A percentile compares a stretch with the other conserved stretches of the same genome.
phyloP scores from a whole-genome alignment of 139 green algal species.

The Tetradesmus obliquus region DNA sequence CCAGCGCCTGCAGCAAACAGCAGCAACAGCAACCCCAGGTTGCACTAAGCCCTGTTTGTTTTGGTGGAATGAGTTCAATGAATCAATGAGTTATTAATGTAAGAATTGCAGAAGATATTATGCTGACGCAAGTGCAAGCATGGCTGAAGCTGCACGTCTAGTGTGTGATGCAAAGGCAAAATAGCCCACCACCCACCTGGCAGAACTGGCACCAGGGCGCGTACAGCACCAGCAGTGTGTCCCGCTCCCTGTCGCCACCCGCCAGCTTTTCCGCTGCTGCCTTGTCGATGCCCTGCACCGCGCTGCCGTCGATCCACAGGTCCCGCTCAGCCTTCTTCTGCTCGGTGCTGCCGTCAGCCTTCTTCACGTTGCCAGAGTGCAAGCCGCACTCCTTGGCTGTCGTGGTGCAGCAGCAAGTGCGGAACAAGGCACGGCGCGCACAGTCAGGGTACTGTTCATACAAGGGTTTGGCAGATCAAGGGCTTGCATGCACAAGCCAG shows the following conservation, averaged over 20 bases:
- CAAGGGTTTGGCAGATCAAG: too few relatives aligned
- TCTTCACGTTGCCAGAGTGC: constrained; percentile 92
- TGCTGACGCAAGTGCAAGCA: background rate
- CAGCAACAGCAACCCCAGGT: background rate
- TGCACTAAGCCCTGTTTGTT: too few relatives aligned
- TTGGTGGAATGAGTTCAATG: too few relatives aligned
- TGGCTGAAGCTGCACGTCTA: background rate
- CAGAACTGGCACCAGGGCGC: constrained; percentile 95
- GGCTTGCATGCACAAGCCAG: too few relatives aligned
- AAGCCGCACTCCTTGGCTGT: constrained; percentile 97
- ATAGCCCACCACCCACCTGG: constrained; percentile 62
- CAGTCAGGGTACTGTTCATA: too few relatives aligned
- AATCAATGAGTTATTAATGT: too few relatives aligned
- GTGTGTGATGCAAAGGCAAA: background rate
- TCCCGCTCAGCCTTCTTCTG: constrained; percentile 67
- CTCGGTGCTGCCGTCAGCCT: constrained; percentile 59
- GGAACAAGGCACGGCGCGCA: too few relatives aligned
- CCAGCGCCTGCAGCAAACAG: constrained; percentile 75
- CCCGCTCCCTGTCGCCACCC: constrained; percentile 68
- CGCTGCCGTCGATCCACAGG: constrained; percentile 64
- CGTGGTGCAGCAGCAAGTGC: too few relatives aligned
- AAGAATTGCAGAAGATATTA: background rate
- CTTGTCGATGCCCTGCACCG: constrained; percentile 70
- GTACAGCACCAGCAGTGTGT: constrained; percentile 90
- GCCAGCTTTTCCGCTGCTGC: constrained; percentile 70